phyloP scores from a whole-genome alignment of 2,329 filamentous ascomycete species.

The Penicillium paneum region DNA sequence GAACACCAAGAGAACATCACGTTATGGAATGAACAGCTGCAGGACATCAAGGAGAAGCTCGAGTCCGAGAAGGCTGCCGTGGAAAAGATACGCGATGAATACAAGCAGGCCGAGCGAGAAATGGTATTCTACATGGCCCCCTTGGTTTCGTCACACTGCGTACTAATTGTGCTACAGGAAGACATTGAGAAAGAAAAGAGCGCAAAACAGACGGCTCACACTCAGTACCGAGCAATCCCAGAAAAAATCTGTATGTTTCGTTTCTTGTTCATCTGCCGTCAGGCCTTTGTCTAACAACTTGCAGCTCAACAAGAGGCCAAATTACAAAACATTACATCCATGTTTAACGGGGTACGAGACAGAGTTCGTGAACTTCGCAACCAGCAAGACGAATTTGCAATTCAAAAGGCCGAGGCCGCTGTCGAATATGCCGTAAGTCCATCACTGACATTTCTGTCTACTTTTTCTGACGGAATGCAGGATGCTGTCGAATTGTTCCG shows the following conservation, averaged over 20 bases:
- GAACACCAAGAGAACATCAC: conserved; percentile 55
- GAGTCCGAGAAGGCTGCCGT: conserved; percentile 30
- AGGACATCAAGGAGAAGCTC: conserved; percentile 28
- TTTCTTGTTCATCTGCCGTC: conserved; percentile 8
- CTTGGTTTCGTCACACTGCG: neutral
- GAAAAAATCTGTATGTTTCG: conserved; percentile 63
- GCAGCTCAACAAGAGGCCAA: conserved; percentile 48
- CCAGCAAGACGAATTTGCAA: conserved; percentile 54
- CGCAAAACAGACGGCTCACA: conserved; percentile 63
- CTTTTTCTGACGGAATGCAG: conserved; percentile 29
- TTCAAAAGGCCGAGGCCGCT: conserved; percentile 56
- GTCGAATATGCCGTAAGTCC: conserved; percentile 54
- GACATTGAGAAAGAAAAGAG: conserved; percentile 58
- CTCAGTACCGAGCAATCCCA: conserved; percentile 65
- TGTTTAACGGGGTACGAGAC: conserved; percentile 43
- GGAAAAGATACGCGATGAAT: conserved; percentile 20
- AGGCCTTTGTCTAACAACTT: conserved; percentile 25
- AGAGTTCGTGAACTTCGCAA: conserved; percentile 53
- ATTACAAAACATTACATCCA: conserved; percentile 40
- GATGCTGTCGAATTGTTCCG: conserved; percentile 62
- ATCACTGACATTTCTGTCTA: neutral
- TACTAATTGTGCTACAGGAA: conserved; percentile 23
- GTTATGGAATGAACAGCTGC: conserved; percentile 44
- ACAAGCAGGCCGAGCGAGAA: conserved; percentile 33
- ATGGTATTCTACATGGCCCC: conserved; percentile 38